These are phyloP conservation scores for Penicillium diatomitis DNA, from an alignment of 495 filamentous ascomycete genomes.

Conservation along the genomic window DNA sequence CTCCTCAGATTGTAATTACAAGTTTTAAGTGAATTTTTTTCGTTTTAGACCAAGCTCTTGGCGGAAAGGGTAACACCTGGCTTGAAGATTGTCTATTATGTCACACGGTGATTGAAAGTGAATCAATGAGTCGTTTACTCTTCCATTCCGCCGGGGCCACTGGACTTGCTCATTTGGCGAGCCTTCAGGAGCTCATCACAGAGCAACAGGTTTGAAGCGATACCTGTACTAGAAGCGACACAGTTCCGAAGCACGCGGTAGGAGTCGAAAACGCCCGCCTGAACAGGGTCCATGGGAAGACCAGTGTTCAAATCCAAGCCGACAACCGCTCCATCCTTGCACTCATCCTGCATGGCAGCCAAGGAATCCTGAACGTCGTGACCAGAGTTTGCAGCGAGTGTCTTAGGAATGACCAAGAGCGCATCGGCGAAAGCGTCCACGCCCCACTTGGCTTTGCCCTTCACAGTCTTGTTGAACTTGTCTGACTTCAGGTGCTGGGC, in stretches of 20 bases:
- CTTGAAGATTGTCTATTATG: too few species aligned
- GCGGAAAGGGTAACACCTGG: too few species aligned
- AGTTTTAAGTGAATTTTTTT: too few species aligned
- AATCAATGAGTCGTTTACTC: conserved; percentile 18
- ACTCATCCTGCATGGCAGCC: conserved; percentile 77
- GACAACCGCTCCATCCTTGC: conserved; percentile 71
- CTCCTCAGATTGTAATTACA: too few species aligned
- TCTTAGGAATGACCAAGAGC: conserved; percentile 90
- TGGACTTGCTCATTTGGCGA: conserved; percentile 68
- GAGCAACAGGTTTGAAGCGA: conserved; percentile 88
- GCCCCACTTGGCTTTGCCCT: conserved; percentile 94
- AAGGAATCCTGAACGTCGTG: conserved; percentile 93
- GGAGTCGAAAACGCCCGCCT: conserved; percentile 89
- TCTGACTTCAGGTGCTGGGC: conserved; percentile 82
- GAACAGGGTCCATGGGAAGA: conserved; percentile 90
- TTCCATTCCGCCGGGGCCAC: conserved; percentile 38
- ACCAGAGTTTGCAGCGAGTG: conserved; percentile 88
- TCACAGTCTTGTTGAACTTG: conserved; percentile 73
- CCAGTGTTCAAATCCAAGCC: conserved; percentile 81
- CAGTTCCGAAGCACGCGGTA: conserved; percentile 91
- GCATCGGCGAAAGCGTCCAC: conserved; percentile 93
- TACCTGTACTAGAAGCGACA: conserved; percentile 87
- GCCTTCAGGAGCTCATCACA: conserved; percentile 98
- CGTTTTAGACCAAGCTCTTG: too few species aligned
- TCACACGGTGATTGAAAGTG: too few species aligned